These are phyloP conservation scores for Aspergillus sp. DNA, from an alignment of 2,329 filamentous ascomycete species.

Conservation along the genomic window DNA sequence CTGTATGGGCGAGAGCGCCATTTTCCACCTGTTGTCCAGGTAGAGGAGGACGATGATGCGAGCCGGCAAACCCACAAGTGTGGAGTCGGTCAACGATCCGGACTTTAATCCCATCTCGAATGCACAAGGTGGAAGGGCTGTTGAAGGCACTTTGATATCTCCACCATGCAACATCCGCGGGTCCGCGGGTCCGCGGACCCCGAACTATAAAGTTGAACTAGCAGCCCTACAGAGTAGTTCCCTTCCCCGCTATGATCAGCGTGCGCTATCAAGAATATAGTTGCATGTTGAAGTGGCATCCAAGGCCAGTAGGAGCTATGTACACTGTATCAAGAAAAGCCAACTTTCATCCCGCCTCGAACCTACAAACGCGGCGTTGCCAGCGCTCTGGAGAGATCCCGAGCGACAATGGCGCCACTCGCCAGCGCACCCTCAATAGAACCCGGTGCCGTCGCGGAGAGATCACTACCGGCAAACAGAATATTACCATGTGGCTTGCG, in stretches of 20 bases:
- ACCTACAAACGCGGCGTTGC: background rate
- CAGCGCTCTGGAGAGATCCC: constrained; percentile 7
- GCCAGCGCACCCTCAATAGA: constrained; percentile 16
- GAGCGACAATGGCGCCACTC: constrained; percentile 14
- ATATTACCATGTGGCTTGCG: constrained; percentile 14
- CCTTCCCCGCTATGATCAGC: background rate
- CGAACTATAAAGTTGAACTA: background rate
- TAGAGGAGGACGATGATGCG: background rate
- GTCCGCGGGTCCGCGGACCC: background rate
- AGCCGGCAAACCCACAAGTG: background rate
- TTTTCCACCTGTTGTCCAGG: background rate
- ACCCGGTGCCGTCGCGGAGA: constrained; percentile 9
- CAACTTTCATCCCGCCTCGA: background rate
- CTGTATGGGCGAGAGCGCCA: background rate
- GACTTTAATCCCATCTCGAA: background rate
- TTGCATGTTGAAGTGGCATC: background rate
- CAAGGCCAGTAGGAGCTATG: background rate
- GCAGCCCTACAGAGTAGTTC: background rate
- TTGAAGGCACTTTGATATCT: background rate
- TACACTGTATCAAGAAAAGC: background rate
- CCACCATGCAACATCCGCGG: background rate
- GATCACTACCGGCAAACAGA: constrained; percentile 15
- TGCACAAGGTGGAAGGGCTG: background rate
- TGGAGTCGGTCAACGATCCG: background rate
- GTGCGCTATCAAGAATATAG: background rate